phyloP scores from a whole-genome alignment of 495 filamentous ascomycete species.

The Aspergillus cristatus region DNA sequence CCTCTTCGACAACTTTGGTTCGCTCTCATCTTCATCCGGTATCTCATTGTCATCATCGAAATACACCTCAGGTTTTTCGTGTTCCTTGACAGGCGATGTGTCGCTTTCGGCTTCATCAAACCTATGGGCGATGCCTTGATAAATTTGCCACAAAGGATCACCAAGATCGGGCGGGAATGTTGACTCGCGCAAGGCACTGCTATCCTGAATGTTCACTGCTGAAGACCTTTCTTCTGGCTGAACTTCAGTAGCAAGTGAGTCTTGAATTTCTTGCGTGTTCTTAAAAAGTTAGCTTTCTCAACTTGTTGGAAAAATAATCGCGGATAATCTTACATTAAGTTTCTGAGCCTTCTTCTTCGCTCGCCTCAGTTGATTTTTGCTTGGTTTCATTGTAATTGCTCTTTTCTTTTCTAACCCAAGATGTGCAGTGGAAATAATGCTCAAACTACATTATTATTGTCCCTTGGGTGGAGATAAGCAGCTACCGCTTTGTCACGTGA shows the following conservation, averaged over 20 bases:
- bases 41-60: conserved; percentile 84
- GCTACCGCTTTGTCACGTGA: too few relatives aligned
- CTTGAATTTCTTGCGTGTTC: background rate
- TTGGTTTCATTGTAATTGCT: conserved; percentile 45
- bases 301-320: conserved; percentile 1
- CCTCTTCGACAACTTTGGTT: conserved; percentile 79
- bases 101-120: conserved; percentile 55
- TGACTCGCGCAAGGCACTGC: background rate
- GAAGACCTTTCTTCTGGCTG: too few relatives aligned
- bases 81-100: conserved; percentile 52
- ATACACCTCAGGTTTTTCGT: conserved; percentile 79
- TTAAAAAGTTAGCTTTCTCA: background rate
- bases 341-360: conserved; percentile 88
- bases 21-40: conserved; percentile 68
- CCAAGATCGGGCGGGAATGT: conserved; percentile 45
- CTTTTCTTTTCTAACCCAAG: too few relatives aligned
- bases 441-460: too few relatives aligned
- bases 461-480: too few relatives aligned
- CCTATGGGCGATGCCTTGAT: conserved; percentile 66
- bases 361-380: conserved; percentile 75
- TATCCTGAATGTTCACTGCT: too few relatives aligned
- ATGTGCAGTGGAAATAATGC: too few relatives aligned
- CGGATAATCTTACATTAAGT: conserved; percentile 21
- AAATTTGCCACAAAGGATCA: conserved; percentile 74
- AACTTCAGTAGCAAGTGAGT: conserved; percentile 1